phyloP scores from a whole-genome alignment of 1,139 yeast species.

The Hyphopichia wangnamkhiaoensis region DNA sequence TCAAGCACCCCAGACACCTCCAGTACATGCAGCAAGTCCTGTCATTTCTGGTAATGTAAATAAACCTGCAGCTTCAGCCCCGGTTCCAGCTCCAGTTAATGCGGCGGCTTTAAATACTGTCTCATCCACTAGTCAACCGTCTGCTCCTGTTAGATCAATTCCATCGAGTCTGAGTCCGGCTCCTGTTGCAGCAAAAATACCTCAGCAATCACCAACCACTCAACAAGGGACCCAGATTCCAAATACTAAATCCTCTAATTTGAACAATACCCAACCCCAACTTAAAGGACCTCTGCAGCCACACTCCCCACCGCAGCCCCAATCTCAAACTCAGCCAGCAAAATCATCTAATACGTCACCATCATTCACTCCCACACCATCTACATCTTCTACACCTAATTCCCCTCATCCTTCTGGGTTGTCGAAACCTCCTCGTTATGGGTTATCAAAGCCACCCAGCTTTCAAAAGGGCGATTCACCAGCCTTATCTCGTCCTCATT shows the following conservation, averaged over 20 bases:
- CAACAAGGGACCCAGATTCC: too few relatives aligned
- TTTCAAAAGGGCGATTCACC: conserved; percentile 13
- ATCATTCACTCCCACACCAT: conserved; percentile 1
- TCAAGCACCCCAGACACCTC: too few relatives aligned
- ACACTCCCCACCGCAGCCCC: background rate
- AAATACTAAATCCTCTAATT: too few relatives aligned
- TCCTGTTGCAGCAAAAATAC: too few relatives aligned
- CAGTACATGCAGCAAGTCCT: too few relatives aligned
- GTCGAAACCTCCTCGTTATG: conserved; percentile 17
- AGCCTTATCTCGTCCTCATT: conserved; percentile 10
- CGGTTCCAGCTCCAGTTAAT: conserved; percentile 6
- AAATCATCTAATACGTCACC: background rate
- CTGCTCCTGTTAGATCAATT: too few relatives aligned
- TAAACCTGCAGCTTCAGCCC: too few relatives aligned
- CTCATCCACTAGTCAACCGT: too few relatives aligned
- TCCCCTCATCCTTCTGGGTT: conserved; percentile 2
- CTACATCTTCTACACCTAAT: background rate
- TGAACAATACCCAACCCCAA: background rate
- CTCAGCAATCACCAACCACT: too few relatives aligned
- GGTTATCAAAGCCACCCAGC: conserved; percentile 13
- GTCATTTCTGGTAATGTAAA: too few relatives aligned
- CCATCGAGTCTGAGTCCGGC: too few relatives aligned
- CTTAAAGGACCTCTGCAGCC: background rate
- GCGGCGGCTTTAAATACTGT: too few relatives aligned
- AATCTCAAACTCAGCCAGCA: background rate